Percentiles rank a stretch among this genome's conserved stretches.
These are phyloP conservation scores for Lachnellula subtilissima DNA, from an alignment of 2,329 filamentous ascomycete species.

Conservation along the genomic window DNA sequence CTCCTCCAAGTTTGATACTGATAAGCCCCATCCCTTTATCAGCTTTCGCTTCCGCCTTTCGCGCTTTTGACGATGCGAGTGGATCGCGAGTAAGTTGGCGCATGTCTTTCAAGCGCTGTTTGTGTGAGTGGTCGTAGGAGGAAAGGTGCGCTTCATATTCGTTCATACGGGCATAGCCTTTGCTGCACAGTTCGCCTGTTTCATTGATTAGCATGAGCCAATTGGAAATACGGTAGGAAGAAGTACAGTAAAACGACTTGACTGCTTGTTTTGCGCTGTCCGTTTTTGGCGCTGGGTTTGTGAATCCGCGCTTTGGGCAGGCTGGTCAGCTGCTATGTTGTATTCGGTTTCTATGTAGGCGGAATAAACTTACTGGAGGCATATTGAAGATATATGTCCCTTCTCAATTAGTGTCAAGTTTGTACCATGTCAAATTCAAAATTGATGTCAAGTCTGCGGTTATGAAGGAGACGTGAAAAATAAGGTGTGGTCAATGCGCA, in stretches of 20 bases:
- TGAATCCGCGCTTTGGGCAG: slow-evolving; percentile 39
- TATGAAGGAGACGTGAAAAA: background rate
- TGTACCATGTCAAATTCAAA: background rate
- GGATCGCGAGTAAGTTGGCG: slow-evolving; percentile 75
- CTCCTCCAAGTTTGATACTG: slow-evolving; percentile 56
- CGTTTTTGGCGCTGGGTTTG: slow-evolving; percentile 45
- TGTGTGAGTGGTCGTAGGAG: slow-evolving; percentile 94
- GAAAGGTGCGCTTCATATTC: slow-evolving; percentile 93
- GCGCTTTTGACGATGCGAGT: slow-evolving; percentile 56
- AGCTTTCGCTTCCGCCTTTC: slow-evolving; percentile 66
- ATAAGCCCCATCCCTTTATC: slow-evolving; percentile 57
- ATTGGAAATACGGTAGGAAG: background rate
- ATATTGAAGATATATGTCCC: slow-evolving; percentile 32
- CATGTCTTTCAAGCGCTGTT: slow-evolving; percentile 84
- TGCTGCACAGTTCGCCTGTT: slow-evolving; percentile 71
- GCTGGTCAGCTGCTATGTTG: background rate
- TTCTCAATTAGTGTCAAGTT: background rate
- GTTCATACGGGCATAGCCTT: slow-evolving; percentile 91
- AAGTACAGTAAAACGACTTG: slow-evolving; percentile 69
- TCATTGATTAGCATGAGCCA: slow-evolving; percentile 5
- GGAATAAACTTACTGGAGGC: slow-evolving; percentile 46
- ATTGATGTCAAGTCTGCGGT: background rate
- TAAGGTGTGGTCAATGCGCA: slow-evolving; percentile 25
- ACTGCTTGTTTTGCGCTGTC: slow-evolving; percentile 69
- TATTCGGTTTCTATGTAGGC: background rate